Base-by-base conservation (phyloP, 2,329 filamentous ascomycete species). In the Neofusicoccum kwambonambiense region DNA sequence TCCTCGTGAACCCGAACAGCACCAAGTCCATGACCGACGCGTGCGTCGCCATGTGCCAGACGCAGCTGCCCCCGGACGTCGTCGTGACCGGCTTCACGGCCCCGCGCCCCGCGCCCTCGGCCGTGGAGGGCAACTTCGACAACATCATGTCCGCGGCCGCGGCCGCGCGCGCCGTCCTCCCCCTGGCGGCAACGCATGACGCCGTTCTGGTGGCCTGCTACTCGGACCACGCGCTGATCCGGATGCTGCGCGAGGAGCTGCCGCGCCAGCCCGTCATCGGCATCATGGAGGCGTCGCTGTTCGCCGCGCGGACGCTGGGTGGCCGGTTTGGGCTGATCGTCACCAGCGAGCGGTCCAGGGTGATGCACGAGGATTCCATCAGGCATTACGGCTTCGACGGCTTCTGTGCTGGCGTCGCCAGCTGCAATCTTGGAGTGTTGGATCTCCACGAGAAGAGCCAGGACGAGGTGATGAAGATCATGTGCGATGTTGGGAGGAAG, bases 261-360 rank as follows among this genome's bases (percentile, higher is more conserved):
- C 61, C 56, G 47, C 65, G 70, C 2, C 72, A 80, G 54, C 82
- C 82, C 0, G 73, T 79, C 4, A 78, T 83, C 2, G 82, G 82
- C 3, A 83, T 84, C 64, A 83, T 84, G 80, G 82, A 84, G 70
- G 81, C 82, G 0, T 77, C 72, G 3, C 73, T 84, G 2, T 84
- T 86, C 67, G 75, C 81, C 5, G 79, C 82, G 5, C 71, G 81
- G 7, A 84, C 82, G 64, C 75, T 85, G 1, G 83, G 83, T 2
- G 76, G 77, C 5, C 70, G 76, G 2, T 79, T 83, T 47, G 81
- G 82, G 0, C 75, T 83, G 19, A 72, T 82, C 3, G 79, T 79
- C 0, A 82, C 80, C 0, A 74, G 73, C 2, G 67, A 73, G 17
- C 69, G 80, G 19, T 78, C 76, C 22, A 76, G 75, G 44, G 76